Evolutionary conservation across 495 filamentous ascomycete species (phyloP).

Genomic region (Venustampulla echinocandica): DNA sequence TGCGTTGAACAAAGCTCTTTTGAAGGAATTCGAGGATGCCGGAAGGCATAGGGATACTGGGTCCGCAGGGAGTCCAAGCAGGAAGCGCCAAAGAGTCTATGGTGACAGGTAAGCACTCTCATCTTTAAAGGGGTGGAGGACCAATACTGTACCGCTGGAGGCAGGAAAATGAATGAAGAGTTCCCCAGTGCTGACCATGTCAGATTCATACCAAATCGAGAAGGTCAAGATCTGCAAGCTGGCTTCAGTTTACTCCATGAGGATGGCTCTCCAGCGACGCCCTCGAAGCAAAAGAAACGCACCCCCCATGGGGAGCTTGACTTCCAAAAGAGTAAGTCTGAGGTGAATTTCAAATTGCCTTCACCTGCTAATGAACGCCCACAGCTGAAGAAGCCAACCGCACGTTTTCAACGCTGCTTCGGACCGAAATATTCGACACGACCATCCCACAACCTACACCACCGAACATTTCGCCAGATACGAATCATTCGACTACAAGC

Average conservation of each 20-base stretch:
- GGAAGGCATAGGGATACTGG: conserved; percentile 56
- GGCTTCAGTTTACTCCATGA: conserved; percentile 87
- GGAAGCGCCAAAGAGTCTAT: conserved; percentile 81
- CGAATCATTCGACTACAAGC: conserved; percentile 44
- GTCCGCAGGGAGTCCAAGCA: conserved; percentile 67
- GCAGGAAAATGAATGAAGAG: conserved; percentile 6
- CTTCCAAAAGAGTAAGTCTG: conserved; percentile 76
- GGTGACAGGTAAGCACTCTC: conserved; percentile 23
- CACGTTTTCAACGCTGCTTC: conserved; percentile 80
- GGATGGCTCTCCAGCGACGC: conserved; percentile 84
- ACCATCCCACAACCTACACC: conserved; percentile 77
- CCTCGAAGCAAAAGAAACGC: conserved; percentile 74
- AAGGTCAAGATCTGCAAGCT: conserved; percentile 86
- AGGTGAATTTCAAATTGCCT: background rate
- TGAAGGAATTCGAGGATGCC: conserved; percentile 56
- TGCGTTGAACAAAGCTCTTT: conserved; percentile 48
- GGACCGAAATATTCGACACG: conserved; percentile 82
- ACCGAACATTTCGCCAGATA: conserved; percentile 54
- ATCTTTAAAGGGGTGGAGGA: conserved; percentile 54
- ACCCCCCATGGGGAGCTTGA: conserved; percentile 83
- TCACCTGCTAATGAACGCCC: background rate
- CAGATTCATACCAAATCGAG: conserved; percentile 92
- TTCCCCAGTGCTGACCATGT: conserved; percentile 1
- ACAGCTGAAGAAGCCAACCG: conserved; percentile 89
- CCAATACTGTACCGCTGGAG: no score